Evolutionary conservation across 352 stramenopile genomes (phyloP), one percentile per base, ranked within the genome.

Genomic region (Pythium vanterpoolii): DNA sequence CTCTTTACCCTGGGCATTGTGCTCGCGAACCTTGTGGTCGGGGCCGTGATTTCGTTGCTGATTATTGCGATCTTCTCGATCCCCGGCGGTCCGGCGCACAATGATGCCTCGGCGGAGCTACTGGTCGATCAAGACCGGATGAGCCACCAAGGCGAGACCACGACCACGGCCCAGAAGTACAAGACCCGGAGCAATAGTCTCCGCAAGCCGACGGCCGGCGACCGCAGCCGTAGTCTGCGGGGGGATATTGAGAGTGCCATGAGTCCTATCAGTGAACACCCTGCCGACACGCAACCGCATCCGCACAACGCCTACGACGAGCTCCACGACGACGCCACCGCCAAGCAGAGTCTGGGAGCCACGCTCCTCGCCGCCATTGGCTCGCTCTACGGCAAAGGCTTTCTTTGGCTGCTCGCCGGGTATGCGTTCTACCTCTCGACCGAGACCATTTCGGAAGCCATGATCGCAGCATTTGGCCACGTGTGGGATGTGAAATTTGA

Each of bases 401-500:
- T 90, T 45, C 34, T 90, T 0, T 90, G 80, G 80, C 33, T 90
- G 6, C 68, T 80, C 5, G 52, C 79, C 27, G 80, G 80, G 28
- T 87, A 79, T 62, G 34, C 75, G 31, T 86, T 85, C 45, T 90
- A 88, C 69, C 76, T 86, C 24, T 66, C 61, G 6, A 86, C 74
- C 5, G 76, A 56, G 14, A 76, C 62, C 3, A 73, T 90, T 48
- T 72, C 60, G 10, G 67, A 84, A 28, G 66, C 67, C 14, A 78
- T 74, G 10, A 71, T 69, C 18, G 73, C 67, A 0, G 52, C 66
- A 7, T 87, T 79, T 33, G 80, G 80, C 6, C 53, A 81, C 34
- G 70, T 60, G 13, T 88, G 80, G 80, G 77, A 90, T 42, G 63
- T 90, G 40, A 90, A 86, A 61, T 81, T 90, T 44, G 80, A 90